A percentile compares a stretch with the other conserved stretches of the same genome.
These are phyloP conservation scores for Cardiospermum halicacabum DNA, from an alignment of 345 rosid genomes.

Conservation along the genomic window DNA sequence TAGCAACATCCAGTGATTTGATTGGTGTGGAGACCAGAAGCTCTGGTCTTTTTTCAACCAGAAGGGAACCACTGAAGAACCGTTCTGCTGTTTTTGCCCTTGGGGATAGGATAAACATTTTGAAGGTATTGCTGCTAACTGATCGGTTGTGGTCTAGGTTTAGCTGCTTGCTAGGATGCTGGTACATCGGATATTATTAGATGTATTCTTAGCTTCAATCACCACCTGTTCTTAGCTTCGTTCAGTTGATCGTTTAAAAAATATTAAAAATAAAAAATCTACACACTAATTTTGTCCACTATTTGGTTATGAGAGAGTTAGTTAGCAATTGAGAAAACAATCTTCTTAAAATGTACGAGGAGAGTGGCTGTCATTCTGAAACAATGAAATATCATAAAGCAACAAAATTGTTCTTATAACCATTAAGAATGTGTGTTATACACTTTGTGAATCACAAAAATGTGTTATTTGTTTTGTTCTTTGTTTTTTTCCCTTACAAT, in stretches of 20 bases:
- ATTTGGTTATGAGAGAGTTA: neutral
- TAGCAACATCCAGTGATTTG: constrained; percentile 85
- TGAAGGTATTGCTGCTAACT: constrained; percentile 51
- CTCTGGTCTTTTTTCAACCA: constrained; percentile 72
- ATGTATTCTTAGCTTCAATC: constrained; percentile 8
- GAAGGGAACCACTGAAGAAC: constrained; percentile 86
- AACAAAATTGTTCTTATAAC: neutral
- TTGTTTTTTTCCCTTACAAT: neutral
- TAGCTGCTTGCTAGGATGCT: neutral
- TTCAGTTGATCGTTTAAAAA: constrained; percentile 7
- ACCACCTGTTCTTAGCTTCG: neutral
- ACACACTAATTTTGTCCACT: neutral
- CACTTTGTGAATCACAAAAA: neutral
- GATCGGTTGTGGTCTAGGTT: neutral
- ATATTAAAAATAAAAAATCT: neutral
- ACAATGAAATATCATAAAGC: neutral
- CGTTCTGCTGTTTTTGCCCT: constrained; percentile 92
- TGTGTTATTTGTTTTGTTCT: neutral
- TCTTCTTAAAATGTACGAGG: no score
- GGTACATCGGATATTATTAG: constrained; percentile 3
- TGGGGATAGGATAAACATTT: constrained; percentile 85
- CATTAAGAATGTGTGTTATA: neutral
- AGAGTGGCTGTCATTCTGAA: no score
- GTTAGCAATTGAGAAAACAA: no score
- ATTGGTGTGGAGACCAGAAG: constrained; percentile 97